A percentile compares a stretch with the other conserved stretches of the same genome.
phyloP scores from a whole-genome alignment of 257 asterid species.

The Eucommia ulmoides region DNA sequence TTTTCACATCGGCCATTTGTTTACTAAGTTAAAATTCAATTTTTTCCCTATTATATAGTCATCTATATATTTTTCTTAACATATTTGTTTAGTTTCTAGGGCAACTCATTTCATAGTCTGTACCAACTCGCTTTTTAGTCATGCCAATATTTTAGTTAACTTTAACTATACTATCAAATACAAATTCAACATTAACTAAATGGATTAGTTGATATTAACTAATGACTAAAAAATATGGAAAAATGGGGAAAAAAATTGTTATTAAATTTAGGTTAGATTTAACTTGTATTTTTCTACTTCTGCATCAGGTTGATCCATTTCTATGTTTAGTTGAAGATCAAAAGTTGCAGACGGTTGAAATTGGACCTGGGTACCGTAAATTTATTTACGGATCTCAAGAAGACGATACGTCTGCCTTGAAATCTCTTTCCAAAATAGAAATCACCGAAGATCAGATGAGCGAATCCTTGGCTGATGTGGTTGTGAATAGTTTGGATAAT shows the following conservation, averaged over 20 bases:
- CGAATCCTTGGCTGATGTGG: conserved; percentile 53
- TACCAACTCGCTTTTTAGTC: not conserved
- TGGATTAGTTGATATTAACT: too few relatives aligned
- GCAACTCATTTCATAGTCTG: not conserved
- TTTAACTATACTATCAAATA: too few relatives aligned
- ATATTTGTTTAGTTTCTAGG: not conserved
- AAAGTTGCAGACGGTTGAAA: conserved; percentile 54
- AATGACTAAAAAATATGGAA: too few relatives aligned
- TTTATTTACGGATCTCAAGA: conserved; percentile 61
- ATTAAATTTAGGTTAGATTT: not conserved
- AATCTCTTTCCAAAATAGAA: conserved; percentile 53
- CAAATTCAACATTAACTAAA: too few relatives aligned
- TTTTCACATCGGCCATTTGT: not conserved
- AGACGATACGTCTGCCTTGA: conserved; percentile 60
- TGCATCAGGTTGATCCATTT: conserved; percentile 78
- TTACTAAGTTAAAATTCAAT: too few relatives aligned
- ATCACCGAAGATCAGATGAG: conserved; percentile 44
- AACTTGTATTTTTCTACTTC: conserved; percentile 3
- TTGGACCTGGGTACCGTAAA: conserved; percentile 25
- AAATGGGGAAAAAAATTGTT: too few relatives aligned
- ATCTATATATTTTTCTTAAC: not conserved
- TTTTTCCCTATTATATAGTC: too few relatives aligned
- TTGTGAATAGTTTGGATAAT: conserved; percentile 45
- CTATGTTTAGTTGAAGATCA: conserved; percentile 65
- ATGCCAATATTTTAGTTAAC: too few relatives aligned